Evolutionary conservation across 768 basidiomycete species (phyloP).

Genomic region (Calocera viscosa): DNA sequence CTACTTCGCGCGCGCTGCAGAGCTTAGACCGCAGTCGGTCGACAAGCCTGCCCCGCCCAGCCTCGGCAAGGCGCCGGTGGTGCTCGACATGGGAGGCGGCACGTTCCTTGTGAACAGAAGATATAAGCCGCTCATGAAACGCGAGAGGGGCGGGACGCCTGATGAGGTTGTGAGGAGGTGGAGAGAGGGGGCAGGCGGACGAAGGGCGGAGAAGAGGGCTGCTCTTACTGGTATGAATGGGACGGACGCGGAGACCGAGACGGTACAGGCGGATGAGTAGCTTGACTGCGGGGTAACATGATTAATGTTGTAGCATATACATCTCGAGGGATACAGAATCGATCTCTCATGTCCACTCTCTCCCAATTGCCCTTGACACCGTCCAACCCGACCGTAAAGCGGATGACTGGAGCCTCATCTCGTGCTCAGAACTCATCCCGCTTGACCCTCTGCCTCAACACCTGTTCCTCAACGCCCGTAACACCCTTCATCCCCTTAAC

Average conservation of each 20-base stretch:
- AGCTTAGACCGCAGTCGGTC: constrained; percentile 22
- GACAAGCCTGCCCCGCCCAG: constrained; percentile 14
- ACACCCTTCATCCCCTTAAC: constrained; percentile 27
- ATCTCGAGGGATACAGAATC: not conserved
- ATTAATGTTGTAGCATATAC: not conserved
- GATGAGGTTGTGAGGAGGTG: constrained; percentile 70
- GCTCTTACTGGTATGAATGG: not conserved
- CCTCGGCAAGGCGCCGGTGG: constrained; percentile 26
- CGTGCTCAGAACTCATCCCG: constrained; percentile 19
- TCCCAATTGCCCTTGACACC: not conserved
- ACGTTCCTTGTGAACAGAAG: constrained; percentile 45
- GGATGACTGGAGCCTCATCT: not conserved
- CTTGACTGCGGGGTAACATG: not conserved
- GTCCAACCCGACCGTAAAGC: not conserved
- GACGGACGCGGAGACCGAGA: constrained; percentile 1
- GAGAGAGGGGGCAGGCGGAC: constrained; percentile 38
- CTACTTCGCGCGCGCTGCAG: constrained; percentile 51
- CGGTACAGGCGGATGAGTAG: not conserved
- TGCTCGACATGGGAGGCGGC: constrained; percentile 63
- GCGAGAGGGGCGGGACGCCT: constrained; percentile 56
- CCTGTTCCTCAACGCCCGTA: constrained; percentile 31
- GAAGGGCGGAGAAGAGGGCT: constrained; percentile 12
- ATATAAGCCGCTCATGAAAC: constrained; percentile 54
- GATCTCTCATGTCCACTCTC: not conserved
- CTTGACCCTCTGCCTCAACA: constrained; percentile 29